These are phyloP conservation scores for Bigelowiella natans DNA, from an alignment of 78 protist genomes.

Conservation along the genomic window DNA sequence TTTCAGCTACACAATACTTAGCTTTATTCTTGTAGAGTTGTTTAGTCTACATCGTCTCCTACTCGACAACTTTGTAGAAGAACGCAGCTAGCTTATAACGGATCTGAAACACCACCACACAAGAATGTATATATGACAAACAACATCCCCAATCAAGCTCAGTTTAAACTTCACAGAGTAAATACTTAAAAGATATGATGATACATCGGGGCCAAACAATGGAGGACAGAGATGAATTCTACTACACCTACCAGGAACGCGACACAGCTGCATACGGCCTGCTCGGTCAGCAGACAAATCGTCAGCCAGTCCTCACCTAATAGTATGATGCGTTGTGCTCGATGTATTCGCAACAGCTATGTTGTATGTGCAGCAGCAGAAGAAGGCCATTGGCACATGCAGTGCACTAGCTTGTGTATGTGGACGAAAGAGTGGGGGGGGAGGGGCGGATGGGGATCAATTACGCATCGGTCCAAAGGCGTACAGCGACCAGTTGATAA, in stretches of 20 bases:
- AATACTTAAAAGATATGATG: too few relatives aligned
- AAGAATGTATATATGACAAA: background rate
- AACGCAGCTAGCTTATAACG: conserved; percentile 7
- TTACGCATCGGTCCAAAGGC: conserved; percentile 49
- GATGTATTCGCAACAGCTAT: background rate
- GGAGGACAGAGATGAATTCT: background rate
- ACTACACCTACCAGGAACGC: background rate
- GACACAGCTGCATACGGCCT: background rate
- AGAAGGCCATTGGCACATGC: conserved; percentile 25
- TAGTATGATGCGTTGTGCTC: background rate
- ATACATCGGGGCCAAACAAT: too few relatives aligned
- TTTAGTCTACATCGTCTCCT: too few relatives aligned
- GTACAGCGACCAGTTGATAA: conserved; percentile 43
- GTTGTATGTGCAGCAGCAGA: background rate
- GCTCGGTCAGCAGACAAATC: background rate
- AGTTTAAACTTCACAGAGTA: too few relatives aligned
- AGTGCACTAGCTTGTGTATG: background rate
- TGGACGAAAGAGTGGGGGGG: too few relatives aligned
- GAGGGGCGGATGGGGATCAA: too few relatives aligned
- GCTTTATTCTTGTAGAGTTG: too few relatives aligned
- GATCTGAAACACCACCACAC: background rate
- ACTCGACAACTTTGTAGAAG: background rate
- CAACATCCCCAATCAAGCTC: too few relatives aligned
- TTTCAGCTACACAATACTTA: too few relatives aligned
- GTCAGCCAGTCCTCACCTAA: background rate